Percentiles rank a stretch among this genome's conserved stretches.
Evolutionary conservation across 2,329 filamentous ascomycete species (phyloP).

Genomic region (Neonectria coccinea): DNA sequence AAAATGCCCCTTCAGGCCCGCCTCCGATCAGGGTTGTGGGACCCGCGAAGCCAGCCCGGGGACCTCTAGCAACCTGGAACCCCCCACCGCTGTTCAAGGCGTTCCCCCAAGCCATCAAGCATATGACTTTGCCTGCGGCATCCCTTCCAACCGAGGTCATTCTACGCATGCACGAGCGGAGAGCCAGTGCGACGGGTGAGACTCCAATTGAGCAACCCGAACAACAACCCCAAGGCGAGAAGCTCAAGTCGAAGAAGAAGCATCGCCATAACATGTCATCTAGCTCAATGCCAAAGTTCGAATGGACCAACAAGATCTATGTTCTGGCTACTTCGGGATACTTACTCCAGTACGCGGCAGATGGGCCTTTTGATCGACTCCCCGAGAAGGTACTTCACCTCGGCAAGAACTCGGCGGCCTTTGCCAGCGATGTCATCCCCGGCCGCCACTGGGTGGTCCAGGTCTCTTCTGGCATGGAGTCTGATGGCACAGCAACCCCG

Average conservation of each 20-base stretch:
- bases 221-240: conserved; percentile 47
- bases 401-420: conserved; percentile 80
- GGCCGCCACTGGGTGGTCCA: conserved; percentile 85
- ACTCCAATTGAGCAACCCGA: conserved; percentile 33
- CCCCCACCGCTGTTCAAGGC: conserved; percentile 87
- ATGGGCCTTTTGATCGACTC: conserved; percentile 76
- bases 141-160: conserved; percentile 76
- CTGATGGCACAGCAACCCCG: conserved; percentile 62
- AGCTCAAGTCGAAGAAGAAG: conserved; percentile 56
- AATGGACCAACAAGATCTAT: conserved; percentile 79
- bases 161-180: conserved; percentile 69
- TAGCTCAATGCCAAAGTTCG: conserved; percentile 59
- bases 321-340: conserved; percentile 78
- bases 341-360: conserved; percentile 78
- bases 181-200: conserved; percentile 44
- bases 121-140: conserved; percentile 76
- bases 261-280: conserved; percentile 59
- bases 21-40: conserved; percentile 30
- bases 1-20: conserved; percentile 34
- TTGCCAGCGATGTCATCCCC: conserved; percentile 82
- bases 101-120: conserved; percentile 84
- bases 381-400: conserved; percentile 81
- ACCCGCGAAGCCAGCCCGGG: conserved; percentile 42
- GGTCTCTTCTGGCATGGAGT: conserved; percentile 74
- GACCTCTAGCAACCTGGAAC: conserved; percentile 65